These are phyloP conservation scores for Xylaria cubensis DNA, from an alignment of 495 filamentous ascomycete genomes.

Conservation along the genomic window DNA sequence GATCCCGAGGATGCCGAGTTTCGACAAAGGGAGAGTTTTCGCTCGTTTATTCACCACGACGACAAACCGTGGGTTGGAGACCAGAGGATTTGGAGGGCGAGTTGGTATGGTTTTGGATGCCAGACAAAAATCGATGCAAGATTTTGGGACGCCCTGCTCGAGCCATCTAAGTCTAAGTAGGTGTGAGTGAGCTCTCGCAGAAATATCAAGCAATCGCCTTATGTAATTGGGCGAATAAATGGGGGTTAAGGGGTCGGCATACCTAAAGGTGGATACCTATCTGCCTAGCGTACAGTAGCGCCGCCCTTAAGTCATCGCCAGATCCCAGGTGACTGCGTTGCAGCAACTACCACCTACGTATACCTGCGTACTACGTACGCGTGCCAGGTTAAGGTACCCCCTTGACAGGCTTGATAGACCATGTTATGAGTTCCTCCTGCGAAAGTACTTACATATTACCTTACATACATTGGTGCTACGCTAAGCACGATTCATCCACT, in stretches of 20 bases:
- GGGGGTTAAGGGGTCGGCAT: neutral
- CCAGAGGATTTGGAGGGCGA: neutral
- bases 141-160: neutral
- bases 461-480: neutral
- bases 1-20: conserved; percentile 23
- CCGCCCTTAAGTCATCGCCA: neutral
- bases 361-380: neutral
- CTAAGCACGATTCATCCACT: neutral
- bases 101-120: neutral
- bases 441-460: neutral
- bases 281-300: no score
- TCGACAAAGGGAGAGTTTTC: neutral
- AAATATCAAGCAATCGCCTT: conserved; percentile 4
- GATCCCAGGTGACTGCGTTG: neutral
- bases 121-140: neutral
- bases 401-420: no score
- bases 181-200: neutral
- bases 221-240: conserved; percentile 11
- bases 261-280: neutral
- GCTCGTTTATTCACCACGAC: neutral
- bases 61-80: neutral
- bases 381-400: neutral
- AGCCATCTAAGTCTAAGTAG: neutral
- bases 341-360: neutral
- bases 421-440: no score